phyloP scores from a whole-genome alignment of 2,329 filamentous ascomycete species.

The Phialophora verrucosa region DNA sequence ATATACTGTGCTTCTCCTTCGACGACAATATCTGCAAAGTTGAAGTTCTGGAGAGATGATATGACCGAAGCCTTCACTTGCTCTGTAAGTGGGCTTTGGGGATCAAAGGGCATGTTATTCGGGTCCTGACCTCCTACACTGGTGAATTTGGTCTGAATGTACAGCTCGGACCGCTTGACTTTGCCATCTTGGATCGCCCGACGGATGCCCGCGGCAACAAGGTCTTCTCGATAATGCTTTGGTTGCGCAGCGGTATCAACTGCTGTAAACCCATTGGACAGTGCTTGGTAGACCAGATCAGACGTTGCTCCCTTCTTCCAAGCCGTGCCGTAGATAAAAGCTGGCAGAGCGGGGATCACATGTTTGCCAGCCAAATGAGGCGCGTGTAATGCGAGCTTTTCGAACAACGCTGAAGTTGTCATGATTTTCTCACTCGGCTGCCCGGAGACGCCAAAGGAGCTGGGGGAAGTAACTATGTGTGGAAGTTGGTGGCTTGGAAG shows the following conservation, averaged over 20 bases:
- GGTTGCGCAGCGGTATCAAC: constrained; percentile 82
- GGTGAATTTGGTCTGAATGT: constrained; percentile 85
- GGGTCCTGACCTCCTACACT: constrained; percentile 66
- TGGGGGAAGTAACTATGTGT: neutral
- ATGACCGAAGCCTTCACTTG: constrained; percentile 71
- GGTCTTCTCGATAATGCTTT: constrained; percentile 74
- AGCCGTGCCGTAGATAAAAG: constrained; percentile 78
- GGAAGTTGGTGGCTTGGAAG: neutral
- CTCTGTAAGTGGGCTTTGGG: constrained; percentile 61
- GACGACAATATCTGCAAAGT: constrained; percentile 26
- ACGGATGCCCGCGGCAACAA: constrained; percentile 71
- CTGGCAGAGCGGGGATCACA: constrained; percentile 40
- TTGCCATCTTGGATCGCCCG: constrained; percentile 64
- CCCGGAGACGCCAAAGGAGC: neutral
- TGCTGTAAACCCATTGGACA: constrained; percentile 69
- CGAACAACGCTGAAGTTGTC: constrained; percentile 32
- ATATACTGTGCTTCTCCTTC: constrained; percentile 56
- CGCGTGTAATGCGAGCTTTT: constrained; percentile 33
- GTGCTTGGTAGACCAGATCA: constrained; percentile 70
- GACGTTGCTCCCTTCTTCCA: constrained; percentile 77
- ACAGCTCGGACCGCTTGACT: constrained; percentile 66
- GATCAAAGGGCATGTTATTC: constrained; percentile 67
- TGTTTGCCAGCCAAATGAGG: constrained; percentile 28
- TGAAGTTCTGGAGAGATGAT: constrained; percentile 66
- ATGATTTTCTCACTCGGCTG: constrained; percentile 24